Evolutionary conservation across 305 asterid species (phyloP), one percentile per base, ranked within the genome.

Genomic region (Plantago rigida): DNA sequence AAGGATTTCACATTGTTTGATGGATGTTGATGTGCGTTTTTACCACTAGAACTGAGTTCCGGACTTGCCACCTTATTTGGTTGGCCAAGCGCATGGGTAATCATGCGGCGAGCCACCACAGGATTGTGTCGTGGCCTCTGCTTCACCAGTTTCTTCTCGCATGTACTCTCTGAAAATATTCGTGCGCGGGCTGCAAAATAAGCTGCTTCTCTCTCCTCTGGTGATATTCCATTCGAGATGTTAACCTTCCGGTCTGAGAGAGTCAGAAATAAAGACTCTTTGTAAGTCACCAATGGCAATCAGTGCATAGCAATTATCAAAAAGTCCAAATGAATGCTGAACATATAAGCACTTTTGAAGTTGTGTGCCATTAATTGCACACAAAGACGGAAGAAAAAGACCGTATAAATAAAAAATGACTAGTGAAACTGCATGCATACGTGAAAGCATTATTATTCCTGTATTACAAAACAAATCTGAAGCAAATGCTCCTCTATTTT

Each of bases 1-100:
- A 60, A 67, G 44, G 34, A 14, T 36, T 64, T 49, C 56, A 58
- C 67, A 72, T 71, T 74, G 55, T 66, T 71, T 29, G 44, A 64
- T 53, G 59, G 44, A 11, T n/a, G 72, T 68, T 48, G 73, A 52
- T 13, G 19, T 59, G 71, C 77, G 59, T 68, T 57, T 36, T 64
- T 51, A 71, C 68, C 64, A 45, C 63, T 67, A 41, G 49, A 60
- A 52, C 64, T 53, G 64, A 42, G 60, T 56, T 77, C 83, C 51
- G 73, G 71, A 61, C 60, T 68, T 22, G 65, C 42, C 51, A 64
- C 80, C 71, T 81, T 78, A 51, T 70, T 79, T 68, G 75, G 58
- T 74, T 81, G 84, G 59, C 97, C 97, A 64, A 90, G 96, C 28
- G 97, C 96, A 78, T 67, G 97, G 19, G 82, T 79, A 71, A 90